These are phyloP conservation scores for Hypomontagnella submonticulosa DNA, from an alignment of 495 filamentous ascomycete species.

Conservation along the genomic window DNA sequence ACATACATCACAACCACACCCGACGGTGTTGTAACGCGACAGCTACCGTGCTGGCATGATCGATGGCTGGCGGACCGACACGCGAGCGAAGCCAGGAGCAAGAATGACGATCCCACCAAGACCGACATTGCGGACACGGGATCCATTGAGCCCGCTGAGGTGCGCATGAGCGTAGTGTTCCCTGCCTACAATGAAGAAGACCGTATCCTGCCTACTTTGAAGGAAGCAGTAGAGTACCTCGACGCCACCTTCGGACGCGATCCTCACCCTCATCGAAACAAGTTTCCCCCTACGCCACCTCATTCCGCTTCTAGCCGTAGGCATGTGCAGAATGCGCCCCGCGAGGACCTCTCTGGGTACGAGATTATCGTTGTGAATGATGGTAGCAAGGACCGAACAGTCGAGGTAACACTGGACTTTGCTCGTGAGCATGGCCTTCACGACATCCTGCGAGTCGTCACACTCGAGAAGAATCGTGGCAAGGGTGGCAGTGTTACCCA, in stretches of 20 bases:
- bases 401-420: constrained; percentile 81
- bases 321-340: constrained; percentile 44
- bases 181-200: constrained; percentile 95
- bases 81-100: constrained; percentile 45
- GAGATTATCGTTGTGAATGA: constrained; percentile 96
- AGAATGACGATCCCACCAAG: constrained; percentile 48
- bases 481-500: constrained; percentile 97
- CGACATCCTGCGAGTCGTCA: constrained; percentile 82
- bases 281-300: constrained; percentile 20
- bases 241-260: constrained; percentile 76
- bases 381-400: constrained; percentile 87
- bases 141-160: constrained; percentile 57
- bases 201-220: constrained; percentile 82
- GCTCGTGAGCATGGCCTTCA: constrained; percentile 66
- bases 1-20: constrained; percentile 80
- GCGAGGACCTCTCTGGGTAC: constrained; percentile 70
- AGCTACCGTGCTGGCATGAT: constrained; percentile 87
- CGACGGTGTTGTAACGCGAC: constrained; percentile 68
- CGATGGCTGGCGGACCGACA: constrained; percentile 67
- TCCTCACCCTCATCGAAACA: constrained; percentile 33
- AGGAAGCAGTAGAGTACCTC: constrained; percentile 89
- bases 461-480: constrained; percentile 81
- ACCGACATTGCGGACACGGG: constrained; percentile 51
- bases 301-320: constrained; percentile 15
- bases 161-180: constrained; percentile 83